These are phyloP conservation scores for Cercophora sp. DNA, from an alignment of 495 filamentous ascomycete genomes.

Conservation along the genomic window DNA sequence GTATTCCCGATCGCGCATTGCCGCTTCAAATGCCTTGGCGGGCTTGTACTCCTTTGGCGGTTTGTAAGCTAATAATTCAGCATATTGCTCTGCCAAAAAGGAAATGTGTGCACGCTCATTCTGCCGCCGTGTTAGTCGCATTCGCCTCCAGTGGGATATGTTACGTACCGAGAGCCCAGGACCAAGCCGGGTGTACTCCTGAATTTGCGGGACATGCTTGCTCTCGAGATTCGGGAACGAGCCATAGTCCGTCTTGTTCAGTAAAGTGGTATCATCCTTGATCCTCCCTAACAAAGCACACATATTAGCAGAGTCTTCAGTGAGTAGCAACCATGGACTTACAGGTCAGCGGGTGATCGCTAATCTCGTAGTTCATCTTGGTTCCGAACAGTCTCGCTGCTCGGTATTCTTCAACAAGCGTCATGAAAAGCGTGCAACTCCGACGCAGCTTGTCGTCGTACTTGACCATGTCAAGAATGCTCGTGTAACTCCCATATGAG, in stretches of 20 bases:
- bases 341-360: conserved; percentile 35
- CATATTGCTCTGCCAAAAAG: conserved; percentile 39
- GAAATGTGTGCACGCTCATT: conserved; percentile 37
- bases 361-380: conserved; percentile 35
- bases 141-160: background rate
- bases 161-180: conserved; percentile 43
- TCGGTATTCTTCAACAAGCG: conserved; percentile 43
- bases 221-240: conserved; percentile 40
- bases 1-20: conserved; percentile 35
- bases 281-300: conserved; percentile 26
- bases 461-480: conserved; percentile 37
- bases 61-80: conserved; percentile 39
- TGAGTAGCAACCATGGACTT: conserved; percentile 20
- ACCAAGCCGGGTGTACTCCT: conserved; percentile 37
- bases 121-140: conserved; percentile 14
- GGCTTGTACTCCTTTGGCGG: conserved; percentile 43
- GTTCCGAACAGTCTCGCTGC: conserved; percentile 33
- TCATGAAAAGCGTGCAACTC: conserved; percentile 42
- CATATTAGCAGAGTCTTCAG: conserved; percentile 8
- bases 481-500: conserved; percentile 41
- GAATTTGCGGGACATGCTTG: conserved; percentile 27
- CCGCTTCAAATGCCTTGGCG: conserved; percentile 26
- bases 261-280: conserved; percentile 22
- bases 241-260: conserved; percentile 43
- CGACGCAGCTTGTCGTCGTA: conserved; percentile 32